Conservation (phyloP, 768 basidiomycete species). For the Suillus bovinus region DNA sequence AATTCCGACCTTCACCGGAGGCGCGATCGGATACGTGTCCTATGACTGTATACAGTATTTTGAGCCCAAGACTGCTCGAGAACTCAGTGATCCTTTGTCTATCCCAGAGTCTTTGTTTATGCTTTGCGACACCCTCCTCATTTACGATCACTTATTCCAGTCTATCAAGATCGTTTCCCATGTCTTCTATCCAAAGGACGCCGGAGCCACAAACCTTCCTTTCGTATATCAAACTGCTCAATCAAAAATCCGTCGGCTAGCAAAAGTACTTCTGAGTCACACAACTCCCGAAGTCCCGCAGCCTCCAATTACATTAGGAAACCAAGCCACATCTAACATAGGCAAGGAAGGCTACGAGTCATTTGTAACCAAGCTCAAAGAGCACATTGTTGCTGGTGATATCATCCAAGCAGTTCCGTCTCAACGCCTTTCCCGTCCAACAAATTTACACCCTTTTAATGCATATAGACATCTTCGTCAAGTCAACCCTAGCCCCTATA, state of each 20-base stretch:
- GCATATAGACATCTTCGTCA: conserved; percentile 92
- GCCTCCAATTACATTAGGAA: conserved; percentile 60
- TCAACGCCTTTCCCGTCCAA: conserved; percentile 84
- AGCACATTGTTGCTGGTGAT: conserved; percentile 94
- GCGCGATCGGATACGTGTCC: conserved; percentile 95
- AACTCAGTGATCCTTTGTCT: conserved; percentile 73
- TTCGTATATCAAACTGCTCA: conserved; percentile 91
- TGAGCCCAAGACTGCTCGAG: conserved; percentile 86
- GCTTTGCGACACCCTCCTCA: conserved; percentile 92
- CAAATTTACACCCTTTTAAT: conserved; percentile 93
- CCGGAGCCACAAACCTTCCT: conserved; percentile 64
- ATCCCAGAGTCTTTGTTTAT: conserved; percentile 97
- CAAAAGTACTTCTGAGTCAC: conserved; percentile 58
- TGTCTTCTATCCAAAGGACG: conserved; percentile 79
- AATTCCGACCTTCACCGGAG: conserved; percentile 93
- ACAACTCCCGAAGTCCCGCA: conserved; percentile 67
- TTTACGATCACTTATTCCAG: conserved; percentile 97
- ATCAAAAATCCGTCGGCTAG: conserved; percentile 78
- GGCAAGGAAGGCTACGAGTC: conserved; percentile 89
- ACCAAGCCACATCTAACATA: conserved; percentile 81
- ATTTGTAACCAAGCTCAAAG: conserved; percentile 90
- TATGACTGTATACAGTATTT: conserved; percentile 98
- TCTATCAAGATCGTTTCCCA: conserved; percentile 95
- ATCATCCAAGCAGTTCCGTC: conserved; percentile 99
- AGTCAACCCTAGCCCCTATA: conserved; percentile 97